These are phyloP conservation scores for Rubroshorea leprosula DNA, from an alignment of 345 rosid species.

Conservation along the genomic window DNA sequence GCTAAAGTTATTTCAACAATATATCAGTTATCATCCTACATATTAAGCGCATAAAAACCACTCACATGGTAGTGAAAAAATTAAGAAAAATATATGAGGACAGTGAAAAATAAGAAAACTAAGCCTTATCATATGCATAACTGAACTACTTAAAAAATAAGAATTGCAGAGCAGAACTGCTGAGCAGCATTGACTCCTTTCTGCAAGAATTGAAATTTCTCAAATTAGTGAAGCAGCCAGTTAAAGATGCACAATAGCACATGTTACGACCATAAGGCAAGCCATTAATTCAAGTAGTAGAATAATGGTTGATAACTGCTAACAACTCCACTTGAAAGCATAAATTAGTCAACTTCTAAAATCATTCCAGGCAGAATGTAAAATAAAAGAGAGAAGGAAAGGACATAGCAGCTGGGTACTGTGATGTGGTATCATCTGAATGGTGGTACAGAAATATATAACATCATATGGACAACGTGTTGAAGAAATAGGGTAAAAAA, in stretches of 20 bases:
- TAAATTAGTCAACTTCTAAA: background rate
- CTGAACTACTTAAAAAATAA: conserved; percentile 73
- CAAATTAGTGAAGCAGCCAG: background rate
- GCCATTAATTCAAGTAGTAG: background rate
- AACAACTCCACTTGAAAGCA: background rate
- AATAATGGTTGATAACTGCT: background rate
- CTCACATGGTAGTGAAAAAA: too few relatives aligned
- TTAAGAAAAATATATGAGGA: too few relatives aligned
- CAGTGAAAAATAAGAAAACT: conserved; percentile 3
- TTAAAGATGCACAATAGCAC: conserved; percentile 7
- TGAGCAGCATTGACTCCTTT: conserved; percentile 74
- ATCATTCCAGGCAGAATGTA: background rate
- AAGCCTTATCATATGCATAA: conserved; percentile 92
- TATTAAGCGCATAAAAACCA: too few relatives aligned
- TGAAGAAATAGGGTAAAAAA: too few relatives aligned
- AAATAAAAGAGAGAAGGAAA: too few relatives aligned
- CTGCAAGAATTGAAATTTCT: conserved; percentile 39
- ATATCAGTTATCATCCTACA: too few relatives aligned
- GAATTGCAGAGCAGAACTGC: conserved; percentile 67
- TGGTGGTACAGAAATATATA: background rate
- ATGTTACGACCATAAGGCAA: background rate
- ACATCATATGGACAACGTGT: background rate
- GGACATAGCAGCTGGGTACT: too few relatives aligned
- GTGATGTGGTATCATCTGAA: too few relatives aligned
- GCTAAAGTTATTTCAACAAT: too few relatives aligned